These are phyloP conservation scores for Ogataea philodendri DNA, from an alignment of 805 yeast genomes.

Conservation along the genomic window DNA sequence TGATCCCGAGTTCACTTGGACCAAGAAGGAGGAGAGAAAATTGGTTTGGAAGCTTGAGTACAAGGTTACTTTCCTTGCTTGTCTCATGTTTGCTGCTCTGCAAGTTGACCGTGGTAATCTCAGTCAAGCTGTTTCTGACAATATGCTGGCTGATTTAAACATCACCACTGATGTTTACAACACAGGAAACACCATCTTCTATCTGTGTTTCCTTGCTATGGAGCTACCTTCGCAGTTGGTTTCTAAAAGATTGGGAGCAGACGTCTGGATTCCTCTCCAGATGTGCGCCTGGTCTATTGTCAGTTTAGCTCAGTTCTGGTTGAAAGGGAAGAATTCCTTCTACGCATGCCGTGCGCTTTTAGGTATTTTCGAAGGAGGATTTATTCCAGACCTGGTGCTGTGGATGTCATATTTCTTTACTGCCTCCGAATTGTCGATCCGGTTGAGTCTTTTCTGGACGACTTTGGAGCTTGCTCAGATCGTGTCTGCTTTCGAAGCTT, in stretches of 20 bases:
- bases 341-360: slow-evolving; percentile 48
- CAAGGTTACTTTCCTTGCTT: slow-evolving; percentile 56
- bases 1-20: slow-evolving; percentile 60
- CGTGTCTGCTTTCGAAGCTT: slow-evolving; percentile 43
- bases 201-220: slow-evolving; percentile 50
- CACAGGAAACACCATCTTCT: slow-evolving; percentile 54
- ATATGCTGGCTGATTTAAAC: slow-evolving; percentile 48
- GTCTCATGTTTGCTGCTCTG: slow-evolving; percentile 56
- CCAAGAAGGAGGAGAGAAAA: slow-evolving; percentile 47
- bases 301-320: slow-evolving; percentile 48
- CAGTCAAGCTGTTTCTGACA: slow-evolving; percentile 54
- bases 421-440: slow-evolving; percentile 51
- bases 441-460: slow-evolving; percentile 61
- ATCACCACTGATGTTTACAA: slow-evolving; percentile 58
- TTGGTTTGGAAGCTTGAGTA: slow-evolving; percentile 52
- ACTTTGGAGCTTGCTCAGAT: slow-evolving; percentile 50
- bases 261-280: slow-evolving; percentile 59
- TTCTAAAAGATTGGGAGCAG: slow-evolving; percentile 63
- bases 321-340: slow-evolving; percentile 43
- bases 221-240: slow-evolving; percentile 67
- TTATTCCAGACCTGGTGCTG: slow-evolving; percentile 60
- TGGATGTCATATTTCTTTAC: slow-evolving; percentile 70
- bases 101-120: slow-evolving; percentile 60
- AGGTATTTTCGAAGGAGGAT: slow-evolving; percentile 67
- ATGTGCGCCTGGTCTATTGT: slow-evolving; percentile 56